A percentile compares a stretch with the other conserved stretches of the same genome.
Conservation (phyloP, 257 asterid species). For the Lycium barbarum region DNA sequence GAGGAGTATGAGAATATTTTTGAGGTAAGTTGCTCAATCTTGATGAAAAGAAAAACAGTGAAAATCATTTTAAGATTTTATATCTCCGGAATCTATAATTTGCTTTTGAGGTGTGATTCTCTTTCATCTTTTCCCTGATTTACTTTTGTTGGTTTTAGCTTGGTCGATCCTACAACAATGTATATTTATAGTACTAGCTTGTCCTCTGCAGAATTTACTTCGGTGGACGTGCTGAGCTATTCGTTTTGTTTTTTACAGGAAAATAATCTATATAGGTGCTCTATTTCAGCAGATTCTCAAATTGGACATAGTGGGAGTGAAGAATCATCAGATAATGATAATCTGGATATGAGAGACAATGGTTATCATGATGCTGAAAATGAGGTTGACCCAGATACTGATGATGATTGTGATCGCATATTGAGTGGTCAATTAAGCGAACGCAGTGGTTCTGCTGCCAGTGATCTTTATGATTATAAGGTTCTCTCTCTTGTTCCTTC, state of each 20-base stretch:
- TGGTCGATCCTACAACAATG: slow-evolving; percentile 10
- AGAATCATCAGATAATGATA: slow-evolving; percentile 78
- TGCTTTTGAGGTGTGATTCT: slow-evolving; percentile 8
- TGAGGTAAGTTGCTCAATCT: slow-evolving; percentile 59
- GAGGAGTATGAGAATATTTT: slow-evolving; percentile 86
- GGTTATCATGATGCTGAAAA: slow-evolving; percentile 94
- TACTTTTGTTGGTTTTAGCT: slow-evolving; percentile 14
- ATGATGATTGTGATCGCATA: slow-evolving; percentile 74
- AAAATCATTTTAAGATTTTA: not conserved
- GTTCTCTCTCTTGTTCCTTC: slow-evolving; percentile 43
- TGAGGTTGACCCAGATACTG: slow-evolving; percentile 77
- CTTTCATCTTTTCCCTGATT: not conserved
- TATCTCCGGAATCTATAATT: not conserved
- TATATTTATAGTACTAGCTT: not conserved
- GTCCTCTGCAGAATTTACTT: not conserved
- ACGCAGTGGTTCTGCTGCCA: slow-evolving; percentile 89
- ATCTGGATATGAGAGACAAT: slow-evolving; percentile 58
- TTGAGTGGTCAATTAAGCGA: slow-evolving; percentile 88
- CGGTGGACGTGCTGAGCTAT: slow-evolving; percentile 1
- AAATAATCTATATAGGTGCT: slow-evolving; percentile 73
- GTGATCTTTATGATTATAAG: slow-evolving; percentile 92
- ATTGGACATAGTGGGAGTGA: slow-evolving; percentile 77
- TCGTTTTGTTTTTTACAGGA: slow-evolving; percentile 55
- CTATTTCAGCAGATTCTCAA: slow-evolving; percentile 84
- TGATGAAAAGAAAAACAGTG: not conserved